Percentiles rank a stretch among this genome's conserved stretches.
Evolutionary conservation across 805 yeast species (phyloP).

Genomic region (Metschnikowia drakensbergensis): DNA sequence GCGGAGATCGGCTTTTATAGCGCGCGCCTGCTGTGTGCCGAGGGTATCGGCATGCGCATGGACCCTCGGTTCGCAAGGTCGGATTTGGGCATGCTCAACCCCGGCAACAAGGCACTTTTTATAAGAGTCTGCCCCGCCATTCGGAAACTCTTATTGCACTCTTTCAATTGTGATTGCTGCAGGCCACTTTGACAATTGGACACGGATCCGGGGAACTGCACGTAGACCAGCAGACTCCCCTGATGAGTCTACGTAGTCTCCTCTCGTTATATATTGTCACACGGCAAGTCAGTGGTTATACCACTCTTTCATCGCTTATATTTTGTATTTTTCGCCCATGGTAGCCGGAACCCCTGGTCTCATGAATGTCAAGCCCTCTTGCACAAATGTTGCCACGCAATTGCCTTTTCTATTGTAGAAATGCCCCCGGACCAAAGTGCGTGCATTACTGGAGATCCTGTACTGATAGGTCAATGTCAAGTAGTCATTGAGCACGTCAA

Average conservation of each 20-base stretch:
- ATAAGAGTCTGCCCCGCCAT: too few species aligned
- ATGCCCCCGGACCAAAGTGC: slow-evolving; percentile 37
- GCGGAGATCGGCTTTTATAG: neutral
- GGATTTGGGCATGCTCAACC: neutral
- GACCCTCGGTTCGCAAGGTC: neutral
- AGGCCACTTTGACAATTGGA: too few species aligned
- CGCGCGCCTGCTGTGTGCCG: neutral
- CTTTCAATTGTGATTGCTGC: too few species aligned
- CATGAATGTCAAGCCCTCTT: slow-evolving; percentile 39
- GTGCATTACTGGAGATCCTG: slow-evolving; percentile 30
- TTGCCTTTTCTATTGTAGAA: slow-evolving; percentile 29
- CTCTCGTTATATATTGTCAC: too few species aligned
- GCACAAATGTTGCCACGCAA: slow-evolving; percentile 37
- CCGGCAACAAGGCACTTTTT: too few species aligned
- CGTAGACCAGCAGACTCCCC: too few species aligned
- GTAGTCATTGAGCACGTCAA: slow-evolving; percentile 37
- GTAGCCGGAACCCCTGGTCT: slow-evolving; percentile 23
- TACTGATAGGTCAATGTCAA: slow-evolving; percentile 35
- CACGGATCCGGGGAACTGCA: too few species aligned
- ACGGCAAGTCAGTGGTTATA: too few species aligned
- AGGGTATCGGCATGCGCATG: neutral
- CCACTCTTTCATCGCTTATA: neutral
- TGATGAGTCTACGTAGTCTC: too few species aligned
- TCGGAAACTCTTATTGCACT: too few species aligned
- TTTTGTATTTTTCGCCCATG: slow-evolving; percentile 4